Evolutionary conservation across 192 early-diverging fungal genomes (phyloP).

Genomic region (Coemansia sp.): DNA sequence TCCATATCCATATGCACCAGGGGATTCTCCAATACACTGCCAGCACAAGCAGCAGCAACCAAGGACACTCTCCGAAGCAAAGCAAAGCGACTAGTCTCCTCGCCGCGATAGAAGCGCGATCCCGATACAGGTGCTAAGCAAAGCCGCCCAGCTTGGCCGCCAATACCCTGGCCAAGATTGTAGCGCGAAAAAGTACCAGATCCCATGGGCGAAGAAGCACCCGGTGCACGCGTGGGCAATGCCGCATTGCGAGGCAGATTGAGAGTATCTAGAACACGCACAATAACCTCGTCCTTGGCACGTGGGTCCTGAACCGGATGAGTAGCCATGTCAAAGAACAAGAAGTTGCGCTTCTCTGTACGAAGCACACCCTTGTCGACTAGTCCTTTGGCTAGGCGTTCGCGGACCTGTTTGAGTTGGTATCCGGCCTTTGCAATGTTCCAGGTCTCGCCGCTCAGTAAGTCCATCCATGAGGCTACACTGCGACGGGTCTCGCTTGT

Average conservation of each 20-base stretch:
- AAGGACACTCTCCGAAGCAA: constrained; percentile 79
- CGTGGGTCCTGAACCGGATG: constrained; percentile 90
- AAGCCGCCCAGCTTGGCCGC: constrained; percentile 38
- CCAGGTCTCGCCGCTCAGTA: constrained; percentile 99
- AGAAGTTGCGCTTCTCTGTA: constrained; percentile 94
- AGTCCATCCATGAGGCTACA: constrained; percentile 94
- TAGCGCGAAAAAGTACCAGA: constrained; percentile 7
- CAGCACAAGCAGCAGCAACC: constrained; percentile 95
- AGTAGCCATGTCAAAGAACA: constrained; percentile 97
- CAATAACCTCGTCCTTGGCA: constrained; percentile 87
- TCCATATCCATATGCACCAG: constrained; percentile 80
- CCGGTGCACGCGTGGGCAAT: constrained; percentile 53
- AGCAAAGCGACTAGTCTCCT: constrained; percentile 52
- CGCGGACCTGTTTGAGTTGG: constrained; percentile 97
- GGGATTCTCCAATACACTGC: constrained; percentile 97
- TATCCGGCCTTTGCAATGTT: constrained; percentile 96
- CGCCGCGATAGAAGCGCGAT: constrained; percentile 38
- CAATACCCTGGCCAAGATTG: constrained; percentile 36
- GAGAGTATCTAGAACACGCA: constrained; percentile 77
- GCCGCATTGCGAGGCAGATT: constrained; percentile 68
- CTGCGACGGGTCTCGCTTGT: constrained; percentile 74
- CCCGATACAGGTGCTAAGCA: constrained; percentile 30
- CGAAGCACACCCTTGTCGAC: constrained; percentile 98
- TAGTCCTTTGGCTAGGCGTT: constrained; percentile 92
- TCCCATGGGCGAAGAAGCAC: constrained; percentile 33